Evolutionary conservation across 345 rosid genomes (phyloP).

Genomic region (Camelina neglecta): DNA sequence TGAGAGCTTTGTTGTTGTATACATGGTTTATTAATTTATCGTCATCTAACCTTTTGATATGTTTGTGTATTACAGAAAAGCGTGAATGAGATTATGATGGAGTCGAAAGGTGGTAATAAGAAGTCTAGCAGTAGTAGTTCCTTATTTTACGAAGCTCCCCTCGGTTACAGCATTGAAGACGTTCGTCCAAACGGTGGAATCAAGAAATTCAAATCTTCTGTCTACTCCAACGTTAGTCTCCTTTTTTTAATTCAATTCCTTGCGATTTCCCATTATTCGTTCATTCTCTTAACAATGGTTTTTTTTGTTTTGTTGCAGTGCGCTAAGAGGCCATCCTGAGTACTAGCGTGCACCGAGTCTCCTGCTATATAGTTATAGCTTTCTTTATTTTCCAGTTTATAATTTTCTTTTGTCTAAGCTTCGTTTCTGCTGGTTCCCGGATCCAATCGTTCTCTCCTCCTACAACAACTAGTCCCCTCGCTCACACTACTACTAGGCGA

Average conservation of each 20-base stretch:
- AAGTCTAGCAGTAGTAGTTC: conserved; percentile 81
- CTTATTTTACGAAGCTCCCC: conserved; percentile 91
- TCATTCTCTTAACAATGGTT: conserved; percentile 2
- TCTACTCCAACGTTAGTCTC: conserved; percentile 72
- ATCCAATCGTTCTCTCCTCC: conserved; percentile 49
- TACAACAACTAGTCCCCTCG: conserved; percentile 26
- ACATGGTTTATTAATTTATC: neutral
- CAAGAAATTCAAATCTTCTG: conserved; percentile 99
- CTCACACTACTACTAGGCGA: conserved; percentile 39
- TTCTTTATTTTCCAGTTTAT: conserved; percentile 32
- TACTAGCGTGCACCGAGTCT: conserved; percentile 38
- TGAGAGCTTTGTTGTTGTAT: neutral
- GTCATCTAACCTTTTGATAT: neutral
- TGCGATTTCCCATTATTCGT: neutral
- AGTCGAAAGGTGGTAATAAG: conserved; percentile 94
- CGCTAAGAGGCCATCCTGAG: conserved; percentile 88
- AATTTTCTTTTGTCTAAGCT: conserved; percentile 43
- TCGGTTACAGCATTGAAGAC: conserved; percentile 99
- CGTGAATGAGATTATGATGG: conserved; percentile 92
- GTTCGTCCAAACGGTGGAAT: conserved; percentile 97
- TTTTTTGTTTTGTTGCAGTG: conserved; percentile 55
- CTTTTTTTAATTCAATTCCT: neutral
- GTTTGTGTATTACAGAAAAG: conserved; percentile 35
- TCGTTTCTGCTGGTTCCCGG: conserved; percentile 52
- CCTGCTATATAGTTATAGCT: conserved; percentile 35